phyloP scores from a whole-genome alignment of 441 rosid genomes.

The Bruguiera hainesii region DNA sequence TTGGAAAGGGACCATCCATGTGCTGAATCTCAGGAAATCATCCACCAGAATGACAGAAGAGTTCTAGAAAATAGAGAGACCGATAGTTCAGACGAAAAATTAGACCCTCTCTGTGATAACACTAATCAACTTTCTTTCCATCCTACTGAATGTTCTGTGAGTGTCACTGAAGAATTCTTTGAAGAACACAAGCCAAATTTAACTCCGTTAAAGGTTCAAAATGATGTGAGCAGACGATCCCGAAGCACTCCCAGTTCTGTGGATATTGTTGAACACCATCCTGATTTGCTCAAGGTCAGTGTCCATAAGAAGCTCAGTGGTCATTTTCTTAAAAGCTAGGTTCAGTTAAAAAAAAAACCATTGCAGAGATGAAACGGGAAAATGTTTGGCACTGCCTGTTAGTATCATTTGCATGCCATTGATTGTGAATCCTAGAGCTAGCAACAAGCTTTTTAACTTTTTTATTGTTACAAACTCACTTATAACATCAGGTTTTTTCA shows the following conservation, averaged over 20 bases:
- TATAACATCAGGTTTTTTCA: background rate
- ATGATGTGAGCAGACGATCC: slow-evolving; percentile 24
- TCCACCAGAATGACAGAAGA: slow-evolving; percentile 14
- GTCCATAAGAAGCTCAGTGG: slow-evolving; percentile 10
- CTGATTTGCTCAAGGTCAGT: slow-evolving; percentile 55
- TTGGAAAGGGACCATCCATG: slow-evolving; percentile 19
- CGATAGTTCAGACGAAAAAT: slow-evolving; percentile 22
- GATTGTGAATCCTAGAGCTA: background rate
- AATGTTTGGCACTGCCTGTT: background rate
- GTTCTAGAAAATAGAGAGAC: slow-evolving; percentile 24
- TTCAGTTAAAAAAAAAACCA: background rate
- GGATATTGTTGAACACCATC: slow-evolving; percentile 34
- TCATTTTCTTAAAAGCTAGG: background rate
- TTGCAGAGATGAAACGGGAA: slow-evolving; percentile 2
- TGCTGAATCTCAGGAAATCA: slow-evolving; percentile 28
- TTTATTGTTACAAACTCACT: slow-evolving; percentile 1
- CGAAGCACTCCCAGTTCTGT: slow-evolving; percentile 25
- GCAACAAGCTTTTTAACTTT: background rate
- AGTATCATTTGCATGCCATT: slow-evolving; percentile 3
- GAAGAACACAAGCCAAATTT: slow-evolving; percentile 35
- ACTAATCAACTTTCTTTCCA: slow-evolving; percentile 17
- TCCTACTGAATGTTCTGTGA: slow-evolving; percentile 29
- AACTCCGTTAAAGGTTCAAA: slow-evolving; percentile 26
- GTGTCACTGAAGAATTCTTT: slow-evolving; percentile 19
- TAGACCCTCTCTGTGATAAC: slow-evolving; percentile 30